Base-by-base conservation (phyloP, 1,139 yeast species). In the Zygoascus hellenicus region DNA sequence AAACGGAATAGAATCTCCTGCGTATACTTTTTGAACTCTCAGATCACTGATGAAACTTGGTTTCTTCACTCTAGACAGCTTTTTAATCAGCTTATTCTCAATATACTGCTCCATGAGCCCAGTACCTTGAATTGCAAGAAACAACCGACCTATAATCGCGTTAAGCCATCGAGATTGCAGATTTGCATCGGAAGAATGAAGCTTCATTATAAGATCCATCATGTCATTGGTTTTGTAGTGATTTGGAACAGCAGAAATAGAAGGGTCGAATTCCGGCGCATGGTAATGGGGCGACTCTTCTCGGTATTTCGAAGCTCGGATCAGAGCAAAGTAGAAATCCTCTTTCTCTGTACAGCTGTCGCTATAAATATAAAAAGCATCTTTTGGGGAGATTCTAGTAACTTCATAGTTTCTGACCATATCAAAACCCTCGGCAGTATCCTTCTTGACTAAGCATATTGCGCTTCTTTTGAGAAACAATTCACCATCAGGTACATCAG, bases 21-120 rank as follows among this genome's bases (percentile, higher is more conserved):
- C 81, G 52, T 78, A 75, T n/a, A 90, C 75, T 48, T 80, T 74
- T 32, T 77, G 79, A 38, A 92, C 84, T 49, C 78, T 80, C 51
- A 92, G 81, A 58, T 86, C 92, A 56, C 88, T 95, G 45, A 92
- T 66, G 58, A 88, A 89, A 0, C 89, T 94, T 0, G 97, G 97
- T 36, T 81, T 81, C 58, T 87, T 85, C 46, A 90, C 81, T 57
- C 89, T 83, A 42, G 81, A 76, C 43, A 92, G 69, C 64, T 89
- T 89, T 54, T 80, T 80, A 51, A 80, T 77, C 28, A 92, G 74
- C 60, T 77, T 82, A 2, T 71, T 67, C 46, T 76, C 72, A 33
- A 89, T 70, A 48, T 72, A 76, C 43, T 74, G 69, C 45, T 81
- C 81, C 56, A 89, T 72, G 22, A 73, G 70, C 15, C 78, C 79